A percentile compares a stretch with the other conserved stretches of the same genome.
phyloP scores from a whole-genome alignment of 1,284 basidiomycete genomes.

The Papiliotrema nemorosa region DNA sequence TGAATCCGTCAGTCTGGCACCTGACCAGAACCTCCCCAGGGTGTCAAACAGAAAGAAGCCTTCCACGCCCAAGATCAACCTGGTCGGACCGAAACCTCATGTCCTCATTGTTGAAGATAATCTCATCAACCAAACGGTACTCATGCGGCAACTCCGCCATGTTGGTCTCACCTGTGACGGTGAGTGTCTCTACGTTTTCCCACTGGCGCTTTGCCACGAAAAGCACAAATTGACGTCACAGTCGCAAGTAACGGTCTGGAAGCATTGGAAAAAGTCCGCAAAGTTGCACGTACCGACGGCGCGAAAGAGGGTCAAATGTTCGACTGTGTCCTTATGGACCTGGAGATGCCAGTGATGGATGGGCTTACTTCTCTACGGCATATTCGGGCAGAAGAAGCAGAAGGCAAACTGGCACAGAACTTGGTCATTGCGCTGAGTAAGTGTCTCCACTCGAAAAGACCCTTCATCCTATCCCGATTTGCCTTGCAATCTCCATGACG shows the following conservation, averaged over 20 bases:
- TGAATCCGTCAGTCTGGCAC: neutral
- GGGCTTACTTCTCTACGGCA: conserved; percentile 39
- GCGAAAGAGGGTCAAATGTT: conserved; percentile 21
- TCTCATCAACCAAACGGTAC: conserved; percentile 48
- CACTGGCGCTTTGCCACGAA: neutral
- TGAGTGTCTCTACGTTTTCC: conserved; percentile 6
- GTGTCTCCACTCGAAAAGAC: conserved; percentile 1
- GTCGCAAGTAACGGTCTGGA: conserved; percentile 50
- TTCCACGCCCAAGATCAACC: no score
- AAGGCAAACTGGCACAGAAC: conserved; percentile 21
- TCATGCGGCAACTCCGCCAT: conserved; percentile 30
- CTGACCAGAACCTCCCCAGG: conserved; percentile 2
- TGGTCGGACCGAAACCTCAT: conserved; percentile 18
- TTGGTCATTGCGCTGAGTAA: conserved; percentile 44
- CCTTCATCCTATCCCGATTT: neutral
- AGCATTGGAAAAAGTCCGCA: conserved; percentile 46
- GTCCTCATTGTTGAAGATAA: conserved; percentile 48
- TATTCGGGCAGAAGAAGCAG: conserved; percentile 36
- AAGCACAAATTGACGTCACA: conserved; percentile 3
- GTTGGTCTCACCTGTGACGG: conserved; percentile 31
- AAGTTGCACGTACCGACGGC: conserved; percentile 17
- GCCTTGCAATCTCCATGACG: no score
- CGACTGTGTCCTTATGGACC: conserved; percentile 47
- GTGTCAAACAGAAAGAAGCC: neutral
- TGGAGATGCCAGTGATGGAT: conserved; percentile 50